These are phyloP conservation scores for Penicillium sp. DNA, from an alignment of 2,329 filamentous ascomycete genomes.

Conservation along the genomic window DNA sequence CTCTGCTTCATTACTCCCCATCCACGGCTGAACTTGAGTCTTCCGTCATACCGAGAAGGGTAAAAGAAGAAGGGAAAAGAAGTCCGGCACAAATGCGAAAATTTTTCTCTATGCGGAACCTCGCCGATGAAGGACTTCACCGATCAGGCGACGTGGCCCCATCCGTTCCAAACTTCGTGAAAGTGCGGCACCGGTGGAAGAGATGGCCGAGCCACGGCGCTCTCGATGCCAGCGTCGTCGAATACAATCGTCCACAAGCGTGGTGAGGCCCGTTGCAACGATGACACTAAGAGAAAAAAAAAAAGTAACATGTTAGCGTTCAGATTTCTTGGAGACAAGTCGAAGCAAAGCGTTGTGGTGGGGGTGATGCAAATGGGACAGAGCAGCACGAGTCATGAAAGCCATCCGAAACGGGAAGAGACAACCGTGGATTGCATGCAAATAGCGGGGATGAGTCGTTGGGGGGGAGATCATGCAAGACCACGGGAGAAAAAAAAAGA, in stretches of 20 bases:
- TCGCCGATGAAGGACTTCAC: conserved; percentile 57
- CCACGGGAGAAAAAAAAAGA: background rate
- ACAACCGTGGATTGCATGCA: too few species aligned
- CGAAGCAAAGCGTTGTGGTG: background rate
- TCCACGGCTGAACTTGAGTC: too few species aligned
- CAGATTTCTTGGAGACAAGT: too few species aligned
- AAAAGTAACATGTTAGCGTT: background rate
- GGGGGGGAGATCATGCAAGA: too few species aligned
- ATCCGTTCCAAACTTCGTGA: conserved; percentile 57
- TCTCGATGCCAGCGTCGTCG: conserved; percentile 65
- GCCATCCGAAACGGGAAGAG: too few species aligned
- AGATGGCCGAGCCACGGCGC: conserved; percentile 46
- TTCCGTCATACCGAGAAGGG: too few species aligned
- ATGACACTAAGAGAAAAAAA: conserved; percentile 58
- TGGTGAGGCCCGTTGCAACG: conserved; percentile 80
- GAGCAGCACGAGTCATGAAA: background rate
- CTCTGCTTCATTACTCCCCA: too few species aligned
- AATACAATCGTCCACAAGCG: conserved; percentile 87
- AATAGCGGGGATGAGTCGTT: too few species aligned
- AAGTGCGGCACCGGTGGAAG: conserved; percentile 48
- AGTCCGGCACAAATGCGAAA: background rate
- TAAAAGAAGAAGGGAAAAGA: background rate
- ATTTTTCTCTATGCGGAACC: conserved; percentile 26
- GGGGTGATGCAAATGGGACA: background rate
- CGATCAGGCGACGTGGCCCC: conserved; percentile 56